Conservation (phyloP, 352 stramenopile species). For the Halophytophthora polymorphica region DNA sequence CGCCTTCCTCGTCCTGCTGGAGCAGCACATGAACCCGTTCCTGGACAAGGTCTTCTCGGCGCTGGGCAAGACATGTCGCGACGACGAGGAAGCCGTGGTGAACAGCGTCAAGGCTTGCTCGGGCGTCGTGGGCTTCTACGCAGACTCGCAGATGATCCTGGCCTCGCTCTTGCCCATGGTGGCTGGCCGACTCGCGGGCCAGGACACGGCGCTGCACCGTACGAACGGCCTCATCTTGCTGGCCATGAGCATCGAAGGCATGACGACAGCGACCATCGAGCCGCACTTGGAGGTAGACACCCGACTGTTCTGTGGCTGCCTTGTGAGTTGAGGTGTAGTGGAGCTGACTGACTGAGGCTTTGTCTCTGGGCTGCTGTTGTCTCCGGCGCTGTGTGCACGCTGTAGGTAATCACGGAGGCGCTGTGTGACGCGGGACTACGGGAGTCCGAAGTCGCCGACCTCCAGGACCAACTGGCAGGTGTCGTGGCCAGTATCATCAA, state of each 20-base stretch:
- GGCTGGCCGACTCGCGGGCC: constrained; percentile 54
- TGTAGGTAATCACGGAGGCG: constrained; percentile 63
- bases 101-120: constrained; percentile 64
- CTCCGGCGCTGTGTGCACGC: constrained; percentile 1
- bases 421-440: constrained; percentile 67
- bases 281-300: constrained; percentile 50
- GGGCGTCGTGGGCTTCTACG: constrained; percentile 61
- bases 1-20: constrained; percentile 62
- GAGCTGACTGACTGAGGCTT: constrained; percentile 3
- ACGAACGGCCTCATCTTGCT: constrained; percentile 77
- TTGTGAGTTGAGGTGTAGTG: neutral
- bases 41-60: constrained; percentile 74
- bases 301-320: neutral
- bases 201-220: constrained; percentile 76
- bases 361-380: neutral
- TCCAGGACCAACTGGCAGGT: constrained; percentile 66
- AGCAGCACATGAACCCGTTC: constrained; percentile 63
- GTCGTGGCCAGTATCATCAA: constrained; percentile 65
- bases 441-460: constrained; percentile 64
- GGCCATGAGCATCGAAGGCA: constrained; percentile 79
- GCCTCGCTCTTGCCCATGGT: constrained; percentile 73
- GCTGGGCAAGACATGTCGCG: constrained; percentile 67
- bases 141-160: constrained; percentile 72
- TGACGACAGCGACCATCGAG: constrained; percentile 55
- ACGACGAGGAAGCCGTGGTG: constrained; percentile 66